Evolutionary conservation across 2,329 filamentous ascomycete species (phyloP).

Genomic region (Furcasterigmium furcatum): DNA sequence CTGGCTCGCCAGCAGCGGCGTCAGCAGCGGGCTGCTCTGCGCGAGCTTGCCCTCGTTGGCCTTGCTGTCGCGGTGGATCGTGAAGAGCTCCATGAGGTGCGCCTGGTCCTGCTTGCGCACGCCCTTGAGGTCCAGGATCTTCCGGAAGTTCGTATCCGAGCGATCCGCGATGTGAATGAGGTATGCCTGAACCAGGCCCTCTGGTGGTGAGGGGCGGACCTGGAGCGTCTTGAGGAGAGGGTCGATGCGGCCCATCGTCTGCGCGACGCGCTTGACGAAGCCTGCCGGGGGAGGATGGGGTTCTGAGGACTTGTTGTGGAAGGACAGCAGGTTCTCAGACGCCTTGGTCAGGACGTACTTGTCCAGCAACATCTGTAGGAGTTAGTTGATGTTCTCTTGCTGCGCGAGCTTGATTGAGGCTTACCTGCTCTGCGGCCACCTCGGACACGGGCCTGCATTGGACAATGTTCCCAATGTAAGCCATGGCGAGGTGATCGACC

Average conservation of each 20-base stretch:
- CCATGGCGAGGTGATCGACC: constrained; percentile 79
- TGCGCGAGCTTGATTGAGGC: constrained; percentile 4
- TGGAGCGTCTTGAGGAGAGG: constrained; percentile 94
- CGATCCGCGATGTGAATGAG: constrained; percentile 94
- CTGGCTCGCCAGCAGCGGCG: constrained; percentile 55
- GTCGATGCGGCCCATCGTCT: constrained; percentile 82
- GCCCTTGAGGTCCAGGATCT: constrained; percentile 93
- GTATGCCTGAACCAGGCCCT: constrained; percentile 94
- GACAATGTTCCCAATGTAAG: constrained; percentile 80
- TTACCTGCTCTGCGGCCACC: constrained; percentile 85
- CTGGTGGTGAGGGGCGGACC: constrained; percentile 84
- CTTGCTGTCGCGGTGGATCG: constrained; percentile 73
- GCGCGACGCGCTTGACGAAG: constrained; percentile 83
- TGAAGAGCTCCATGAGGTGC: constrained; percentile 82
- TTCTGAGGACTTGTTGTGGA: constrained; percentile 45
- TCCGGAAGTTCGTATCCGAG: constrained; percentile 91
- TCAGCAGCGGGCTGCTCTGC: constrained; percentile 66
- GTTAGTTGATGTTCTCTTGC: constrained; percentile 15
- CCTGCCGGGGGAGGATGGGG: constrained; percentile 43
- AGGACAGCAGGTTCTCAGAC: constrained; percentile 66
- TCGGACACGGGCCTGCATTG: constrained; percentile 90
- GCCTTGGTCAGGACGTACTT: constrained; percentile 86
- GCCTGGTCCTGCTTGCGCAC: constrained; percentile 80
- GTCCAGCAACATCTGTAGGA: constrained; percentile 83
- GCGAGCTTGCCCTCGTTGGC: constrained; percentile 64